A percentile compares a stretch with the other conserved stretches of the same genome.
Conservation (phyloP, 108 stramenopile genomes). For the Epithemia pelagica region DNA sequence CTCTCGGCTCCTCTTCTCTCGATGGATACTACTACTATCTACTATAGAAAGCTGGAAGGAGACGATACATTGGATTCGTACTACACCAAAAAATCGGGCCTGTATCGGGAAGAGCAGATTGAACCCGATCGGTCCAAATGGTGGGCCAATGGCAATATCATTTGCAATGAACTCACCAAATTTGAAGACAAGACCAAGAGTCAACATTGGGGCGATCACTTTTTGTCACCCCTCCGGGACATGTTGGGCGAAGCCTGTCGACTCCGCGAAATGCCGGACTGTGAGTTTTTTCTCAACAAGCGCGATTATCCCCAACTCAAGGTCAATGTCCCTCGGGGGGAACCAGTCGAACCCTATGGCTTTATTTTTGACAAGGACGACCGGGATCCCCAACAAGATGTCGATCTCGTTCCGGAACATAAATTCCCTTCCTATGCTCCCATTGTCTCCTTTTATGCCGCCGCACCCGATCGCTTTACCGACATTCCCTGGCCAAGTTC, state of each 20-base stretch:
- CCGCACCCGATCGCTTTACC: slow-evolving; percentile 79
- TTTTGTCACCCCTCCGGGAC: slow-evolving; percentile 90
- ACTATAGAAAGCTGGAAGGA: no score
- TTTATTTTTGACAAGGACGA: slow-evolving; percentile 98
- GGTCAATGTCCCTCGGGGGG: slow-evolving; percentile 68
- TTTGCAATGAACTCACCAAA: slow-evolving; percentile 92
- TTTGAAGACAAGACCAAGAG: slow-evolving; percentile 63
- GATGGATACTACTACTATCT: no score
- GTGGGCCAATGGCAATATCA: slow-evolving; percentile 99
- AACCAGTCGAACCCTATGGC: slow-evolving; percentile 97
- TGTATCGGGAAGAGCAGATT: slow-evolving; percentile 89
- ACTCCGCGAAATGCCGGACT: slow-evolving; percentile 87
- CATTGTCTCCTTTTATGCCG: slow-evolving; percentile 94
- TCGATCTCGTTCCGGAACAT: slow-evolving; percentile 74
- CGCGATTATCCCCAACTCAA: slow-evolving; percentile 99
- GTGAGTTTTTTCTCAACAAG: slow-evolving; percentile 99
- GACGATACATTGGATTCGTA: slow-evolving; percentile 78
- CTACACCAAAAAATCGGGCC: slow-evolving; percentile 73
- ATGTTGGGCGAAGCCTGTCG: slow-evolving; percentile 93
- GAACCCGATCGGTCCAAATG: slow-evolving; percentile 84
- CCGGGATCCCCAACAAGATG: slow-evolving; percentile 90
- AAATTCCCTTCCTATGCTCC: slow-evolving; percentile 90
- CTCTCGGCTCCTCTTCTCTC: no score
- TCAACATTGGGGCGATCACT: slow-evolving; percentile 93
- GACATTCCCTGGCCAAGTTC: slow-evolving; percentile 99